Percentiles rank a stretch among this genome's conserved stretches.
Evolutionary conservation across 2,329 filamentous ascomycete genomes (phyloP).

Genomic region (Rugonectria rugulosa): DNA sequence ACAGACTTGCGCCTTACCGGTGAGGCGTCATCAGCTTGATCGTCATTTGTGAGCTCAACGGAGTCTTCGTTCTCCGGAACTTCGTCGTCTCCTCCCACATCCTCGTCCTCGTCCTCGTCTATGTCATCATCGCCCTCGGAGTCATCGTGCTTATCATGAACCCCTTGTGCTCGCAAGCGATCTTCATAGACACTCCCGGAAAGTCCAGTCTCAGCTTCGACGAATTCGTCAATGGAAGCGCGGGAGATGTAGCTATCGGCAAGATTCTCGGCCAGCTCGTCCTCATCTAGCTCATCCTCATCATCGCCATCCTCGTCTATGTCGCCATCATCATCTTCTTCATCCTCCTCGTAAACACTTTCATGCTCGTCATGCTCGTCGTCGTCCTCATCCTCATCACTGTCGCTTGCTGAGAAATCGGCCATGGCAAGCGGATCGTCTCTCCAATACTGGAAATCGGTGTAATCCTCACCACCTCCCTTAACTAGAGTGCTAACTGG

Average conservation of each 20-base stretch:
- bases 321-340: conserved; percentile 56
- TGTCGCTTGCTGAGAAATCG: conserved; percentile 87
- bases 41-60: conserved; percentile 24
- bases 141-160: conserved; percentile 45
- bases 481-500: conserved; percentile 87
- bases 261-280: conserved; percentile 45
- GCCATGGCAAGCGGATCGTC: conserved; percentile 83
- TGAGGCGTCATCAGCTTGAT: conserved; percentile 25
- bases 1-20: conserved; percentile 26
- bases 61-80: conserved; percentile 27
- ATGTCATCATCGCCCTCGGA: conserved; percentile 43
- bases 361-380: conserved; percentile 62
- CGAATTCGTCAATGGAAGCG: conserved; percentile 47
- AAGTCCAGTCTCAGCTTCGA: conserved; percentile 51
- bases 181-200: conserved; percentile 55
- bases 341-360: conserved; percentile 53
- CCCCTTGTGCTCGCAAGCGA: conserved; percentile 49
- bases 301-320: conserved; percentile 47
- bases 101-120: conserved; percentile 50
- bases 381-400: conserved; percentile 62
- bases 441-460: conserved; percentile 97
- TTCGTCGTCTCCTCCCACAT: conserved; percentile 36
- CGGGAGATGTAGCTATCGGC: conserved; percentile 42
- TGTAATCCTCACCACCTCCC: conserved; percentile 91
- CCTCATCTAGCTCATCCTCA: conserved; percentile 50